Base-by-base conservation (phyloP, 2,329 filamentous ascomycete genomes). In the Lasiodiplodia sp. region DNA sequence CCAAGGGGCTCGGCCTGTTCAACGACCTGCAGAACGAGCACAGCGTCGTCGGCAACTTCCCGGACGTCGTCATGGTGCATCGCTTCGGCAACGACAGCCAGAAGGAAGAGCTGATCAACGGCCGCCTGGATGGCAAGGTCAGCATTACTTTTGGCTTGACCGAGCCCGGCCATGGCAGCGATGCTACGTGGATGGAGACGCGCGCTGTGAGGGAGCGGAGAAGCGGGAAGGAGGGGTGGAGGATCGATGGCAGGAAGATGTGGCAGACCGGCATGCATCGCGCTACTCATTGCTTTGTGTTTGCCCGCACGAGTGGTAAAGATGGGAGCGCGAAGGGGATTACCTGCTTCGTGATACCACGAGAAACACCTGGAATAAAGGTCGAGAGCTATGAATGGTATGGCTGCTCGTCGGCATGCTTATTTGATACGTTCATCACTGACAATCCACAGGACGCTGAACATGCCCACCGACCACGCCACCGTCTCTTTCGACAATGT, bases 11-110 rank as follows among this genome's bases (percentile, higher is more conserved):
- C 21, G 85, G 87, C 1, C 78, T 90, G 5, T 87, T 87, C 73
- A 90, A 90, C 71, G 88, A 90, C 73, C 78, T 90, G 66, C 87
- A 90, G 75, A 90, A 86, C 70, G 88, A 90, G 77, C 87, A 89
- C 75, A 85, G 82, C 62, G 83, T 90, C 47, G 84, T 89, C 1
- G 87, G 87, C 10, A 90, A 90, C 73, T 89, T 89, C 72, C 87
- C 88, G 0, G 86, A 89, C 71, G 77, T 89, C 18, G 77, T 89
- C 44, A 89, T 89, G 88, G 80, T 90, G 34, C 82, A 86, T 73
- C 84, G 88, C 72, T 90, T 88, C 75, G 88, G 88, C 25, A 86
- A 75, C 21, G 78, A 81, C 70, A 78, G 83, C 71, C 88, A 90
- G 75, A 86, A 85, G 73, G 76, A 79, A 56, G 82, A 84, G 37